Percentiles rank a stretch among this genome's conserved stretches.
phyloP scores from a whole-genome alignment of 2,329 filamentous ascomycete genomes.

The Hymenoscyphus albidus region DNA sequence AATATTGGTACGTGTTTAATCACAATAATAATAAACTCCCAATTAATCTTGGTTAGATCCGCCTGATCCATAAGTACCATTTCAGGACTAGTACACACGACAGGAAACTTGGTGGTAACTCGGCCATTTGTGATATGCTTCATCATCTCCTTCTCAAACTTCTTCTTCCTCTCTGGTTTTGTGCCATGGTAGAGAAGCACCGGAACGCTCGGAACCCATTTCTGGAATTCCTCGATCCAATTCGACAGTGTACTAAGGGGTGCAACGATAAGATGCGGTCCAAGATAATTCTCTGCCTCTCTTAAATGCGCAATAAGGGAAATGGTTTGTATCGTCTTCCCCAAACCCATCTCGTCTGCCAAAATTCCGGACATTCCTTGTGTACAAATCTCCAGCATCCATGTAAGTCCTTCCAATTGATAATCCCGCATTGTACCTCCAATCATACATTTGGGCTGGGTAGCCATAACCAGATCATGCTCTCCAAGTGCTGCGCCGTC shows the following conservation, averaged over 20 bases:
- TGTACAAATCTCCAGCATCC: conserved; percentile 69
- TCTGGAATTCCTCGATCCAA: conserved; percentile 90
- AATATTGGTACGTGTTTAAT: conserved; percentile 29
- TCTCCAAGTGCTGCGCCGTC: conserved; percentile 58
- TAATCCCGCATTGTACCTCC: conserved; percentile 92
- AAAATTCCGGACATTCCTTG: conserved; percentile 62
- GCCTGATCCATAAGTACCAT: conserved; percentile 90
- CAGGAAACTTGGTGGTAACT: conserved; percentile 68
- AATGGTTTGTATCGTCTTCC: conserved; percentile 52
- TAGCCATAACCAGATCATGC: conserved; percentile 71
- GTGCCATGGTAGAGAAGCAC: conserved; percentile 88
- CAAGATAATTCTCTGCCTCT: conserved; percentile 77
- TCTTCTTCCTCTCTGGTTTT: conserved; percentile 68
- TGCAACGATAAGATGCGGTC: conserved; percentile 86
- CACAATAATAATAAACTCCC: conserved; percentile 96
- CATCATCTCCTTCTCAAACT: conserved; percentile 71
- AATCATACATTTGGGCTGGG: conserved; percentile 79
- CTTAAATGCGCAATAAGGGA: conserved; percentile 68
- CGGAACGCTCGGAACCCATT: conserved; percentile 85
- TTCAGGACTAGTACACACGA: conserved; percentile 93
- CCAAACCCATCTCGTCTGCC: conserved; percentile 60
- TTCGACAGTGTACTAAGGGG: conserved; percentile 90
- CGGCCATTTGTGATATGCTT: conserved; percentile 60
- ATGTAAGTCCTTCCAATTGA: conserved; percentile 89
- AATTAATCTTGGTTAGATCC: conserved; percentile 76